Evolutionary conservation across 345 rosid species (phyloP).

Genomic region (Bruguiera parviflora): DNA sequence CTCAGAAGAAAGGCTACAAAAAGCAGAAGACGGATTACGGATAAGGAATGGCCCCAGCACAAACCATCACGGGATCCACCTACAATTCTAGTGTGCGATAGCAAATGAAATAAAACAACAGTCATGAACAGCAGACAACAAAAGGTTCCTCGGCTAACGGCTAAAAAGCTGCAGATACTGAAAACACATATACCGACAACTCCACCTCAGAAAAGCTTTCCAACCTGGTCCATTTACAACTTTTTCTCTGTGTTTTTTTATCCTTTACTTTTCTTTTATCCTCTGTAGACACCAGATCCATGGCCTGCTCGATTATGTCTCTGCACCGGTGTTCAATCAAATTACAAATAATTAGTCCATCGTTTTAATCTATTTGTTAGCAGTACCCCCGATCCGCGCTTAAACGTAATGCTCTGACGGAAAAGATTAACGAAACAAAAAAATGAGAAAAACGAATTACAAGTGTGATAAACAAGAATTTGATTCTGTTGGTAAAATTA

Average conservation of each 20-base stretch:
- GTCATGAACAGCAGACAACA: neutral
- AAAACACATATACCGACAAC: neutral
- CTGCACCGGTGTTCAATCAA: neutral
- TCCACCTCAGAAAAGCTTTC: neutral
- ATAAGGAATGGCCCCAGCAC: too few relatives aligned
- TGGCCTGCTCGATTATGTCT: neutral
- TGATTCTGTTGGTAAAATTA: neutral
- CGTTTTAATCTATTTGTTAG: neutral
- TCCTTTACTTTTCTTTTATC: neutral
- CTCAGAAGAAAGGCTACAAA: too few relatives aligned
- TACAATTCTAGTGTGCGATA: too few relatives aligned
- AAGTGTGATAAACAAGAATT: neutral
- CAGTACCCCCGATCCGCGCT: too few relatives aligned
- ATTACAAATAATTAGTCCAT: neutral
- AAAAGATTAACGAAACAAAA: neutral
- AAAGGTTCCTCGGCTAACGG: neutral
- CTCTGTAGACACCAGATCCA: conserved; percentile 5
- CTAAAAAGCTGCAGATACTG: neutral
- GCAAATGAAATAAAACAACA: too few relatives aligned
- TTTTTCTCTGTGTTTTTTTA: neutral
- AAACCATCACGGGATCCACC: too few relatives aligned
- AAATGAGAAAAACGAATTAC: too few relatives aligned
- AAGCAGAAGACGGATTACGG: too few relatives aligned
- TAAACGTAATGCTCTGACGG: neutral
- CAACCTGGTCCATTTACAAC: neutral